Evolutionary conservation across 2,329 filamentous ascomycete genomes (phyloP).

Genomic region (Fusarium foetens): DNA sequence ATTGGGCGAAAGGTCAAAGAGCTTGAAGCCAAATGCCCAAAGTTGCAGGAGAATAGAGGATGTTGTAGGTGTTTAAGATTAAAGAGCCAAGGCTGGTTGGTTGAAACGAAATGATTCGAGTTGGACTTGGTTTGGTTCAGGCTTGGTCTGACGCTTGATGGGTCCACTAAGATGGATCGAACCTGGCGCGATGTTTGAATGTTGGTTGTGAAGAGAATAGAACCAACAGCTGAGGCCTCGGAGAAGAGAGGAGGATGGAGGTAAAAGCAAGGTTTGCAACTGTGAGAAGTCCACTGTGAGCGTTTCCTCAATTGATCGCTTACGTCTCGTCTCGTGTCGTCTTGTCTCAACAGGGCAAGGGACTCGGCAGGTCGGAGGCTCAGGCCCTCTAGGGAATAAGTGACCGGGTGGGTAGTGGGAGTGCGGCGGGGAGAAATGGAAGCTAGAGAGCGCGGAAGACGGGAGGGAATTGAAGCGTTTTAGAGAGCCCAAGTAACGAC

Average conservation of each 20-base stretch:
- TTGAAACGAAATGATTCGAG: conserved; percentile 29
- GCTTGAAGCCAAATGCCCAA: conserved; percentile 3
- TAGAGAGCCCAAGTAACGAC: conserved; percentile 12
- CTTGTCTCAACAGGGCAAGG: conserved; percentile 11
- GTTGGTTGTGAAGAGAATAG: background rate
- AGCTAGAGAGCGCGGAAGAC: conserved; percentile 32
- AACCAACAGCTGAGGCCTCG: conserved; percentile 16
- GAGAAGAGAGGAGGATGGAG: background rate
- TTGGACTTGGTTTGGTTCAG: conserved; percentile 4
- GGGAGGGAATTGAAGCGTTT: conserved; percentile 36
- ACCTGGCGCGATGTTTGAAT: conserved; percentile 12
- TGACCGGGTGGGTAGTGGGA: conserved; percentile 12
- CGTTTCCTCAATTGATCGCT: conserved; percentile 2
- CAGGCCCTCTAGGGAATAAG: conserved; percentile 16
- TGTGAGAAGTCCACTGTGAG: conserved; percentile 17
- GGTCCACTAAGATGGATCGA: conserved; percentile 30
- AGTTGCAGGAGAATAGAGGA: background rate
- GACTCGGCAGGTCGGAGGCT: conserved; percentile 15
- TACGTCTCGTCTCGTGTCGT: conserved; percentile 15
- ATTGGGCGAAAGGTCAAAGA: conserved; percentile 5
- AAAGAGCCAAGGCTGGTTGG: conserved; percentile 29
- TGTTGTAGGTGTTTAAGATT: conserved; percentile 7
- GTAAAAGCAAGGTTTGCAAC: background rate
- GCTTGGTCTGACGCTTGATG: conserved; percentile 15
- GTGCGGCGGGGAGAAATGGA: conserved; percentile 15